Percentiles rank a stretch among this genome's conserved stretches.
These are phyloP conservation scores for Puccinia coronata DNA, from an alignment of 1,284 basidiomycete species.

Conservation along the genomic window DNA sequence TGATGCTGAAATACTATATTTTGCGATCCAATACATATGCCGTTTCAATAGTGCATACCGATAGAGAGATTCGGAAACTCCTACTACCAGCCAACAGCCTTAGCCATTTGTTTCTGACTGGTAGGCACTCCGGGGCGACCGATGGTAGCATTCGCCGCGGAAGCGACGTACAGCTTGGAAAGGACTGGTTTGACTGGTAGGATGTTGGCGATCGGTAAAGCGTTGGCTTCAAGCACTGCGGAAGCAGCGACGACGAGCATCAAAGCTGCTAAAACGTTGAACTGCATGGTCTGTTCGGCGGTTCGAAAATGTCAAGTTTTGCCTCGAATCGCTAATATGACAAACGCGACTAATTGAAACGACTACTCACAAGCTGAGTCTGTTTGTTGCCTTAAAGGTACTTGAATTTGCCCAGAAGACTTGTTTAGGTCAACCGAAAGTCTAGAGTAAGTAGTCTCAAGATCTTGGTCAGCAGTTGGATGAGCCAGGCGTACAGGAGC, in stretches of 20 bases:
- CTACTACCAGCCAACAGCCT: too few species aligned
- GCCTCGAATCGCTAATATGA: not conserved
- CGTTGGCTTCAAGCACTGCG: not conserved
- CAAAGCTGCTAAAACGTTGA: not conserved
- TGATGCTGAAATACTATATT: too few species aligned
- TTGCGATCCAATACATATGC: too few species aligned
- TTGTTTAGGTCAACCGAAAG: not conserved
- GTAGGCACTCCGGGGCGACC: too few species aligned
- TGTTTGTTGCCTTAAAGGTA: not conserved
- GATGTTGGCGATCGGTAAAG: not conserved
- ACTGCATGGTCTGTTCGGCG: not conserved
- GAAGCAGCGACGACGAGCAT: not conserved
- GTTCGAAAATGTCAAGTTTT: not conserved
- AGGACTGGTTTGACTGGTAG: too few species aligned
- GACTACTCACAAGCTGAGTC: not conserved
- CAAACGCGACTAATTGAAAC: not conserved
- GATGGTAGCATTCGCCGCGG: too few species aligned
- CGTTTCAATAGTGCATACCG: too few species aligned
- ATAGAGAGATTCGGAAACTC: too few species aligned
- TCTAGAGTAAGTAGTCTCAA: not conserved
- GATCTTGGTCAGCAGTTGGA: not conserved
- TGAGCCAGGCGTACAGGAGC: not conserved
- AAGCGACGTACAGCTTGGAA: too few species aligned
- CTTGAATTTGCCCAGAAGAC: not conserved
- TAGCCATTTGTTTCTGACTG: too few species aligned